phyloP scores from a whole-genome alignment of 1,139 yeast genomes.

The Pichia sp. region DNA sequence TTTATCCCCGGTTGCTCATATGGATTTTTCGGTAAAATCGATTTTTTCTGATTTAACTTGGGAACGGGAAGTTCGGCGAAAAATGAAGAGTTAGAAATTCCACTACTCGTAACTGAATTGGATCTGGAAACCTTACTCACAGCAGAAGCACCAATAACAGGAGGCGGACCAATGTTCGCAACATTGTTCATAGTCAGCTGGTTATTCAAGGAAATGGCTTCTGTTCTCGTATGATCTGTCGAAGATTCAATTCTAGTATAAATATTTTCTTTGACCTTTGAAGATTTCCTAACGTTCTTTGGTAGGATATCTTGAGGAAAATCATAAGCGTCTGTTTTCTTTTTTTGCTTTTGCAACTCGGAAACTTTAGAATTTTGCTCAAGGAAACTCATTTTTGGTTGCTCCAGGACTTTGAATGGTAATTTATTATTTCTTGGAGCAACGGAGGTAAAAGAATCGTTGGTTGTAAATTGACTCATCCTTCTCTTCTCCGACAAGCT shows the following conservation, averaged over 20 bases:
- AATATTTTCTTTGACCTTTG: conserved; percentile 25
- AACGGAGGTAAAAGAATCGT: no score
- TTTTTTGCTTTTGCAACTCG: conserved; percentile 38
- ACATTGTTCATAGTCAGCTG: background rate
- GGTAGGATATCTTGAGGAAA: conserved; percentile 58
- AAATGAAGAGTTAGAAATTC: conserved; percentile 25
- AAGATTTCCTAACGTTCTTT: conserved; percentile 22
- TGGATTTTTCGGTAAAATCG: conserved; percentile 16
- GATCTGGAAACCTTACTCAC: conserved; percentile 3
- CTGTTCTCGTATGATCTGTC: background rate
- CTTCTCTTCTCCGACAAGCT: no score
- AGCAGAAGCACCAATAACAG: background rate
- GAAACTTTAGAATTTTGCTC: conserved; percentile 16
- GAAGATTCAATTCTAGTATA: conserved; percentile 20
- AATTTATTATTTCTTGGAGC: no score
- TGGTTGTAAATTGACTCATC: no score
- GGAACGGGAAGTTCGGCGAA: conserved; percentile 38
- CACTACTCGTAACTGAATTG: conserved; percentile 2
- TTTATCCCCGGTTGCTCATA: conserved; percentile 8
- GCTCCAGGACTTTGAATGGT: no score
- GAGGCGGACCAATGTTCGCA: background rate
- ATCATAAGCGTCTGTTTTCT: conserved; percentile 70
- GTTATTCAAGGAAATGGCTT: no score
- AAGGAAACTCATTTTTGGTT: no score
- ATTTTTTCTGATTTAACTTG: background rate